Base-by-base conservation (phyloP, 2,329 filamentous ascomycete genomes). In the Parastagonospora avenae region DNA sequence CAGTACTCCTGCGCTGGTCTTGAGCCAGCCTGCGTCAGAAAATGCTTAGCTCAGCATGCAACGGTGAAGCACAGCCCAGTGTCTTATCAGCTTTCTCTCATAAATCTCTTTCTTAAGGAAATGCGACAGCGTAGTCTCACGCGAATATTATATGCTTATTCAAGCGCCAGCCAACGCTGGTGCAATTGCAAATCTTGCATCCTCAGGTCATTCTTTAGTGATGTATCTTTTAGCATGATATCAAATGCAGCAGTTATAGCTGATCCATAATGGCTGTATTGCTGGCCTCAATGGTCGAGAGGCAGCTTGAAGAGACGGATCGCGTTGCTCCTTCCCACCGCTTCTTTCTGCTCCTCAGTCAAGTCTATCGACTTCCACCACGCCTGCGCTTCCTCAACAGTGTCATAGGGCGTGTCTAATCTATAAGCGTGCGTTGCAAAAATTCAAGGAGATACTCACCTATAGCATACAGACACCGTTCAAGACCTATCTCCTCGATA, bases 401-500 rank as follows among this genome's bases (percentile, higher is more conserved):
- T 51, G 28, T 60, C 57, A 14, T 58, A 56, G 12, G 35, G 67
- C 54, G 54, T 64, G 72, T 76, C 75, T 45, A 6, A 27, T 30
- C 28, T 8, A 6, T 15, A 4, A 14, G 33, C 2, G 3, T 33
- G 3, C 4, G 19, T 24, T 24, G 19, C 19, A 24, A 24, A 3
- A 10, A 8, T 33, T 33, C 10, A n/a, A 33, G 31, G 31, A 33
- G 5, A 14, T 10, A 51, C 58, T 40, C 39, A 67, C 64, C 64
- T 30, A 78, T 77, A 0, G 75, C 71, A 47, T 65, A 78, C 30
- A 78, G 51, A 46, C 76, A 78, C 14, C 75, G 56, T 4, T 76
- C 70, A 1, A 68, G 51, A 0, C 75, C 74, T 11, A 78, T 62
- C 49, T 76, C 70, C 11, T 73, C 61, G 31, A 78, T 71, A 38